A percentile compares a stretch with the other conserved stretches of the same genome.
Conservation (phyloP, 495 filamentous ascomycete species). For the Penicillium egyptiacum region DNA sequence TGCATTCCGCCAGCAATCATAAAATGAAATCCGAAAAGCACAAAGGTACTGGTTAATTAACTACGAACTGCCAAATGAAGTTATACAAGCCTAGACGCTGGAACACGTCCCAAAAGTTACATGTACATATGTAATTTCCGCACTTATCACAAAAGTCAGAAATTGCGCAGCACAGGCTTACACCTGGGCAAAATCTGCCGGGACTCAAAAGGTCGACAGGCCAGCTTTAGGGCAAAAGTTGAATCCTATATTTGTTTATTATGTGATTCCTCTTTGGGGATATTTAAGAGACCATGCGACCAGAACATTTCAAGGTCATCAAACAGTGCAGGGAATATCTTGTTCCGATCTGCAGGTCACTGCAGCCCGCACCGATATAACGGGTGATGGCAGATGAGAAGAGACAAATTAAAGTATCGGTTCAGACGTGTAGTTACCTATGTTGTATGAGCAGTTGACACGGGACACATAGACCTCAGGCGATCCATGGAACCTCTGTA, state of each 20-base stretch:
- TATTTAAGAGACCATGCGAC: constrained; percentile 1
- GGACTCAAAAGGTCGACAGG: neutral
- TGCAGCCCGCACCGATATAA: constrained; percentile 16
- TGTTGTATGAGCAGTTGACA: neutral
- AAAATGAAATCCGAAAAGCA: neutral
- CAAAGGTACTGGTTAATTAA: neutral
- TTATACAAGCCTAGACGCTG: neutral
- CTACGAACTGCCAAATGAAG: neutral
- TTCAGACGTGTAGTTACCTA: neutral
- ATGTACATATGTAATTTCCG: neutral
- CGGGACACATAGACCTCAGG: neutral
- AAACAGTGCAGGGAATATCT: constrained; percentile 14
- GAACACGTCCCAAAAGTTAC: neutral
- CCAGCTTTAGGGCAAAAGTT: neutral
- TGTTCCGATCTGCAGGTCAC: constrained; percentile 15
- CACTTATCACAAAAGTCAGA: constrained; percentile 2
- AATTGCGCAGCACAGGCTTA: constrained; percentile 9
- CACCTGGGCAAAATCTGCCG: neutral
- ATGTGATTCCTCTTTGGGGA: neutral
- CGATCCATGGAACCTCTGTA: neutral
- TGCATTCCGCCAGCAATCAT: neutral
- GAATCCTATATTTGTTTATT: neutral
- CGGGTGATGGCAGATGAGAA: constrained; percentile 16
- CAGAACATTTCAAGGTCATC: constrained; percentile 5
- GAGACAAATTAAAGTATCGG: neutral